Conservation (phyloP, 176 grass and related monocot species). For the Elymus sibiricus region DNA sequence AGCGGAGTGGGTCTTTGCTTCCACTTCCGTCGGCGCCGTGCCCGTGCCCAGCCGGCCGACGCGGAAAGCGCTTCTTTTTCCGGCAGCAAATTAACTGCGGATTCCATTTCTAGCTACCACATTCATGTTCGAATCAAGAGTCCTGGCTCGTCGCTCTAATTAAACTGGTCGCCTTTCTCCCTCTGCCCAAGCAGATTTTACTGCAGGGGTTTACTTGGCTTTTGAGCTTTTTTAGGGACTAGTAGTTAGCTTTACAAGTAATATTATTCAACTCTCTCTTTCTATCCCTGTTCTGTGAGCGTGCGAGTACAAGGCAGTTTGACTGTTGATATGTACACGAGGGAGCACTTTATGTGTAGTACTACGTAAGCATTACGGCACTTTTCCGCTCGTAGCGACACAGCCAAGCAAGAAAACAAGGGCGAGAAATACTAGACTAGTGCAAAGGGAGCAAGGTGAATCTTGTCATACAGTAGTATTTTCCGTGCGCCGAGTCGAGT, state of each 20-base stretch:
- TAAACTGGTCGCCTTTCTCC: background rate
- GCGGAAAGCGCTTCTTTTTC: background rate
- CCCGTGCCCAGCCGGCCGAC: background rate
- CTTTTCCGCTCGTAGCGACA: background rate
- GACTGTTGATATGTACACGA: background rate
- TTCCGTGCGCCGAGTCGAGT: background rate
- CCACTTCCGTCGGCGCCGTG: background rate
- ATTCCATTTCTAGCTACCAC: background rate
- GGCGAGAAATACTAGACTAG: background rate
- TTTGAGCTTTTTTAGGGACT: background rate
- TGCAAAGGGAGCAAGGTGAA: slow-evolving; percentile 19
- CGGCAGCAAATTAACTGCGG: slow-evolving; percentile 6
- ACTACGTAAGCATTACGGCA: slow-evolving; percentile 43
- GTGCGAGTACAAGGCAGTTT: background rate
- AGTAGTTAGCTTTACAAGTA: too few relatives aligned
- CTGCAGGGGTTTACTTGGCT: background rate
- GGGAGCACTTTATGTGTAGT: background rate
- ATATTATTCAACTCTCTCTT: background rate
- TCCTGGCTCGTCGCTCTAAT: background rate
- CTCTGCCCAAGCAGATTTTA: background rate
- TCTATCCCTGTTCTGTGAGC: too few relatives aligned
- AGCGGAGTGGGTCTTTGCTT: background rate
- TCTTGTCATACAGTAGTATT: slow-evolving; percentile 25
- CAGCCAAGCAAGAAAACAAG: background rate
- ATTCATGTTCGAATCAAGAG: background rate